Conservation (phyloP, 2,329 filamentous ascomycete genomes). For the Penicillium sclerotigenum region DNA sequence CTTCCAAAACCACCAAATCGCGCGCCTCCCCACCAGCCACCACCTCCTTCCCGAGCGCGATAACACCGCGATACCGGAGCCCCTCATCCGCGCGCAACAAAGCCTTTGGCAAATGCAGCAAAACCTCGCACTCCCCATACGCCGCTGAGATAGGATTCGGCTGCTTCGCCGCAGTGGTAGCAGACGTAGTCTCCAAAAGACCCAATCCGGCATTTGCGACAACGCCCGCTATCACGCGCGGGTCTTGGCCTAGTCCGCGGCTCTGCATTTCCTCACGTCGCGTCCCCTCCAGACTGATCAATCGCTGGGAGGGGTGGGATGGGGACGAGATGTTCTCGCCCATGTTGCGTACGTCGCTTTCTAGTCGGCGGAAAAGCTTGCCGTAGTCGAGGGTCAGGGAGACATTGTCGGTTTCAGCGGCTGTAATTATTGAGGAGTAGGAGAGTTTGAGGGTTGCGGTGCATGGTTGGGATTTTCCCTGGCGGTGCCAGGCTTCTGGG, state of each 20-base stretch:
- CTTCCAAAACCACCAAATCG: conserved; percentile 31
- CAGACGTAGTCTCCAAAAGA: conserved; percentile 38
- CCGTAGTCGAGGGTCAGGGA: conserved; percentile 48
- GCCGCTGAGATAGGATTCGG: conserved; percentile 26
- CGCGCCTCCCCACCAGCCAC: conserved; percentile 25
- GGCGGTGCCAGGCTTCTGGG: conserved; percentile 48
- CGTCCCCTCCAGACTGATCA: conserved; percentile 29
- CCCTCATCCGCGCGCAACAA: conserved; percentile 44
- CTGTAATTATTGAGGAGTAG: conserved; percentile 41
- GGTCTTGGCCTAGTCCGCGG: conserved; percentile 32
- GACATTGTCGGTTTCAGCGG: conserved; percentile 45
- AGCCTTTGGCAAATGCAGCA: conserved; percentile 45
- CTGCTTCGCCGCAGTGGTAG: conserved; percentile 24
- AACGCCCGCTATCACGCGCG: conserved; percentile 35
- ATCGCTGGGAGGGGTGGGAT: conserved; percentile 22
- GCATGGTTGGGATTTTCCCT: conserved; percentile 46
- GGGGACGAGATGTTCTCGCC: conserved; percentile 18
- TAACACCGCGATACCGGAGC: conserved; percentile 37
- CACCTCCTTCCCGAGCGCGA: conserved; percentile 31
- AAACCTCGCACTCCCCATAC: conserved; percentile 39
- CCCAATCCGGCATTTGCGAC: conserved; percentile 36
- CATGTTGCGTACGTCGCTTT: conserved; percentile 33
- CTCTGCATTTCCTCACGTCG: conserved; percentile 31
- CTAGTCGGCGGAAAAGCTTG: conserved; percentile 45
- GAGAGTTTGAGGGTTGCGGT: conserved; percentile 44